A percentile compares a stretch with the other conserved stretches of the same genome.
phyloP scores from a whole-genome alignment of 2,329 filamentous ascomycete species.

The Xylaria sp. region DNA sequence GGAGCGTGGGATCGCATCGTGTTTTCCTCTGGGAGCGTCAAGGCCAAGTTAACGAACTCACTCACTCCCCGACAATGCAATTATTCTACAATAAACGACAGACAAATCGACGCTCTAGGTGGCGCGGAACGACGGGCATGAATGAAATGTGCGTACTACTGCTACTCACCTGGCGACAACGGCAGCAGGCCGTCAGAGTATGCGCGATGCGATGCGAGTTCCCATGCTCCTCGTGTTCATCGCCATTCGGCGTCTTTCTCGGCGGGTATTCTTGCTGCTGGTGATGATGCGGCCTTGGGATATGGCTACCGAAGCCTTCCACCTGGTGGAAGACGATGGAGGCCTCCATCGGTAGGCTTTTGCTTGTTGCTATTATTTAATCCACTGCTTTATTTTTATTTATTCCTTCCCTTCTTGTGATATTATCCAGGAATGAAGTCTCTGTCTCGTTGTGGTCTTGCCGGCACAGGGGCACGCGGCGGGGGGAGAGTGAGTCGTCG shows the following conservation, averaged over 20 bases:
- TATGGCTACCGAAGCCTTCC: slow-evolving; percentile 60
- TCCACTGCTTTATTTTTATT: neutral
- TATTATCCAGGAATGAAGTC: slow-evolving; percentile 17
- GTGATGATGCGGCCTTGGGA: slow-evolving; percentile 52
- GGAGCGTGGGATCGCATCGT: slow-evolving; percentile 91
- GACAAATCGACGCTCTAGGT: neutral
- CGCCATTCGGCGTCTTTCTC: slow-evolving; percentile 49
- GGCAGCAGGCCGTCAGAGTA: slow-evolving; percentile 82
- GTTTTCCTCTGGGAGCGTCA: slow-evolving; percentile 81
- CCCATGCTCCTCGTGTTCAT: slow-evolving; percentile 62
- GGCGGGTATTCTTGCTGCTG: slow-evolving; percentile 44
- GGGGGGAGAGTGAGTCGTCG: slow-evolving; percentile 25
- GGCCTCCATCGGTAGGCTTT: slow-evolving; percentile 63
- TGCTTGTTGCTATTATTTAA: neutral
- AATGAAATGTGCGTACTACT: neutral
- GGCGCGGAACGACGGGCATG: neutral
- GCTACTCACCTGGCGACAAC: slow-evolving; percentile 76
- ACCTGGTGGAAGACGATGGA: slow-evolving; percentile 67
- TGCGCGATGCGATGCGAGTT: slow-evolving; percentile 75
- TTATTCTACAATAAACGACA: slow-evolving; percentile 12
- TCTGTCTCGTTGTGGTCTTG: slow-evolving; percentile 36
- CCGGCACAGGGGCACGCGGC: slow-evolving; percentile 36
- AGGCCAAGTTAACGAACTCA: slow-evolving; percentile 7
- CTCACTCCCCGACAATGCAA: slow-evolving; percentile 4
- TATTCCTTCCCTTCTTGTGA: neutral